Conservation (phyloP, 225 moss, liverwort and hornwort genomes). For the Pseudoscleropodium purum region DNA sequence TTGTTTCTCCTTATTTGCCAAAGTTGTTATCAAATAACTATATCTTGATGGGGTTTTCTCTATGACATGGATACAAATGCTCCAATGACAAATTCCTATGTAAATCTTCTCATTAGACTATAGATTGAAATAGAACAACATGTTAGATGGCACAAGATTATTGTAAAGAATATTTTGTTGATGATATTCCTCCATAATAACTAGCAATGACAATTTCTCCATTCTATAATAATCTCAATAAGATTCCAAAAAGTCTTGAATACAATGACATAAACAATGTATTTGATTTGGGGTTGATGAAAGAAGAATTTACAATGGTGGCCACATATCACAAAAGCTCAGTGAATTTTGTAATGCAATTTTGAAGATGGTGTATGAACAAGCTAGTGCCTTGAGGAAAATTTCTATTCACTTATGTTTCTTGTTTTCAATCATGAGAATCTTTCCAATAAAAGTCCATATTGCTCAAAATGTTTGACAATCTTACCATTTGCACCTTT, state of each 20-base stretch:
- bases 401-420: neutral
- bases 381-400: neutral
- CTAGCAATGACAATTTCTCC: neutral
- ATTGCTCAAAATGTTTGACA: accelerated
- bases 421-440: neutral
- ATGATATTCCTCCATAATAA: neutral
- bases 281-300: too few species aligned
- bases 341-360: neutral
- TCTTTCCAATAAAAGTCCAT: neutral
- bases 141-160: accelerated
- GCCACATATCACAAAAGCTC: too few species aligned
- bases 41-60: too few species aligned
- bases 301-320: too few species aligned
- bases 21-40: neutral
- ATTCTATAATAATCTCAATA: too few species aligned
- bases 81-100: neutral
- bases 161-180: neutral
- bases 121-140: neutral
- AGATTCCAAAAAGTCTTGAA: too few species aligned
- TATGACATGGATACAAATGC: accelerated
- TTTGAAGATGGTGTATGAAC: neutral
- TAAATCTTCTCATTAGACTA: accelerated
- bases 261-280: too few species aligned
- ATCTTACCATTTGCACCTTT: neutral
- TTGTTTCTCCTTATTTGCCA: neutral